Evolutionary conservation across 2,329 filamentous ascomycete genomes (phyloP).

Genomic region (Fusarium redolens): DNA sequence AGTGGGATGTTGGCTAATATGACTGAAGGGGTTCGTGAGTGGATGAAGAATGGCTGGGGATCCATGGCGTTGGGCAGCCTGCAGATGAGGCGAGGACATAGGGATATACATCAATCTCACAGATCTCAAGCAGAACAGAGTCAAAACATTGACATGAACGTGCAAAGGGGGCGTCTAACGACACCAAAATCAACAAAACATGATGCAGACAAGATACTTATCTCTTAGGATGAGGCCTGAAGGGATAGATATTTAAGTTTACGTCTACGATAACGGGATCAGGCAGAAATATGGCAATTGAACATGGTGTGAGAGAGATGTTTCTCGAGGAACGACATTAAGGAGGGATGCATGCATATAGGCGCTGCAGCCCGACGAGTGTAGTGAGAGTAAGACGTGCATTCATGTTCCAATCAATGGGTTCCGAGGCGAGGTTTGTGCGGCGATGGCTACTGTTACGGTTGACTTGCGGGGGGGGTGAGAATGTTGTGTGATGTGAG

Average conservation of each 20-base stretch:
- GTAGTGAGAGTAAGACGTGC: slow-evolving; percentile 23
- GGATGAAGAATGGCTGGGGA: slow-evolving; percentile 3
- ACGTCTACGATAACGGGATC: background rate
- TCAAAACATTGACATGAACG: slow-evolving; percentile 27
- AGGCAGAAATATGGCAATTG: slow-evolving; percentile 17
- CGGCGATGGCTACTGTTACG: background rate
- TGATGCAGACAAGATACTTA: slow-evolving; percentile 12
- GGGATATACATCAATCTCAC: slow-evolving; percentile 50
- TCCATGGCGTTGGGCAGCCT: slow-evolving; percentile 24
- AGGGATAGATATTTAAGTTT: slow-evolving; percentile 39
- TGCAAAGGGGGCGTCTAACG: slow-evolving; percentile 27
- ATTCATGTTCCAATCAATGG: slow-evolving; percentile 38
- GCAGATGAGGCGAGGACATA: slow-evolving; percentile 16
- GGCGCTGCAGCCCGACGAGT: slow-evolving; percentile 37
- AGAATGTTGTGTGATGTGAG: slow-evolving; percentile 35
- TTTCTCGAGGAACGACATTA: slow-evolving; percentile 23
- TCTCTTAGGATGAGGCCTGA: slow-evolving; percentile 21
- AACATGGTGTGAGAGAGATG: slow-evolving; percentile 31
- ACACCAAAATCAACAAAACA: slow-evolving; percentile 19
- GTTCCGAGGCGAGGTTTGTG: slow-evolving; percentile 33
- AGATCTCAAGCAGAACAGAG: background rate
- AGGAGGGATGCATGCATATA: slow-evolving; percentile 39
- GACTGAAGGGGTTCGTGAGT: slow-evolving; percentile 11
- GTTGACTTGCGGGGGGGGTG: slow-evolving; percentile 30
- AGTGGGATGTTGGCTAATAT: background rate